Conservation (phyloP, 306 rosid genomes). For the Cicer cuneatum region DNA sequence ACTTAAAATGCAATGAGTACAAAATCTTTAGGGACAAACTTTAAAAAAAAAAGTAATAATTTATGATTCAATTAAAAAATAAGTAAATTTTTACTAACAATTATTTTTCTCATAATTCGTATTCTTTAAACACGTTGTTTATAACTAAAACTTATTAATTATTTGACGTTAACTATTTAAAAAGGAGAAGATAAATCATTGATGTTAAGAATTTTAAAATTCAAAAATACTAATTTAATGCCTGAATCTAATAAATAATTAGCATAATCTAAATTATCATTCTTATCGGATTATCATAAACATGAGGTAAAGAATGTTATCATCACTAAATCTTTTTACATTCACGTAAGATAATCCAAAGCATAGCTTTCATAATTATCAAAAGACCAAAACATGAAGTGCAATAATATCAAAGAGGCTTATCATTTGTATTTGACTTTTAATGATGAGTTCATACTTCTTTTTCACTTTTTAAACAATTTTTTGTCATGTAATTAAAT, state of each 20-base stretch:
- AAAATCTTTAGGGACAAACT: too few species aligned
- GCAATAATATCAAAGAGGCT: constrained; percentile 45
- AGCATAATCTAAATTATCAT: constrained; percentile 9
- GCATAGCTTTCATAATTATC: constrained; percentile 38
- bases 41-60: too few species aligned
- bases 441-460: constrained; percentile 46
- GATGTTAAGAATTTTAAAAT: neutral
- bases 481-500: constrained; percentile 42
- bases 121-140: too few species aligned
- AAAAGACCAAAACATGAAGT: constrained; percentile 41
- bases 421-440: constrained; percentile 53
- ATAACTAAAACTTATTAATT: too few species aligned
- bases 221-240: neutral
- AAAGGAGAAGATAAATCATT: neutral
- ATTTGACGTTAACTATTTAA: neutral
- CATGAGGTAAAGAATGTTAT: constrained; percentile 15
- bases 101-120: too few species aligned
- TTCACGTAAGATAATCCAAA: constrained; percentile 40
- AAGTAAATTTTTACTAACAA: too few species aligned
- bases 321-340: constrained; percentile 1
- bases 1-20: too few species aligned
- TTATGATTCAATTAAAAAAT: too few species aligned
- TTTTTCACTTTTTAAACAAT: constrained; percentile 37
- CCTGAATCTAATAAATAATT: neutral
- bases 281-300: constrained; percentile 12